Percentiles rank a stretch among this genome's conserved stretches.
Evolutionary conservation across 2,329 filamentous ascomycete genomes (phyloP).

Genomic region (Penicillium sp.): DNA sequence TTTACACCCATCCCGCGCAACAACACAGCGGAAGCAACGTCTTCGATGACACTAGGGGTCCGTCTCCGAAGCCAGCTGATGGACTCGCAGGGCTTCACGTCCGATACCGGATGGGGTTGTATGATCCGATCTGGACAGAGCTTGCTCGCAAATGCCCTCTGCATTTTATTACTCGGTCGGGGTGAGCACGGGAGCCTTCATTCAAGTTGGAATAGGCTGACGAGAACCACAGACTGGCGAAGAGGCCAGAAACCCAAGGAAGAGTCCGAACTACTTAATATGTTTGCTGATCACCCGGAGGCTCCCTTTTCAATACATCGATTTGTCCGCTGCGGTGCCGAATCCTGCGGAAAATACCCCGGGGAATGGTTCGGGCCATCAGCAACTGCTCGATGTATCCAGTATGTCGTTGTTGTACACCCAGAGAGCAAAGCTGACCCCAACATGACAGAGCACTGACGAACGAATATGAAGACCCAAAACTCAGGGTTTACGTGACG

Average conservation of each 20-base stretch:
- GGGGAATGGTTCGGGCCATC: constrained; percentile 99
- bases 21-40: constrained; percentile 64
- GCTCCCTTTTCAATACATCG: constrained; percentile 93
- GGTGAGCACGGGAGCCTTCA: constrained; percentile 47
- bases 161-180: constrained; percentile 69
- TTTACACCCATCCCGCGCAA: constrained; percentile 80
- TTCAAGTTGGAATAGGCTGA: constrained; percentile 18
- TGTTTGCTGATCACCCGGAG: constrained; percentile 81
- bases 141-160: constrained; percentile 79
- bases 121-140: constrained; percentile 98
- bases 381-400: constrained; percentile 87
- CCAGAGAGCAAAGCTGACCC: constrained; percentile 3
- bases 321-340: constrained; percentile 83
- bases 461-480: constrained; percentile 57
- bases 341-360: constrained; percentile 85
- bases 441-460: constrained; percentile 61
- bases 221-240: constrained; percentile 63
- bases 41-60: constrained; percentile 75
- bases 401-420: constrained; percentile 53
- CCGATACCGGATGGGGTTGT: constrained; percentile 95
- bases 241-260: constrained; percentile 54
- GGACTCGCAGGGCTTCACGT: constrained; percentile 78
- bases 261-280: constrained; percentile 67
- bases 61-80: constrained; percentile 74
- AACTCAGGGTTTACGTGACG: constrained; percentile 78